These are phyloP conservation scores for Stephania japonica DNA, from an alignment of 164 flowering plant species.

Conservation along the genomic window DNA sequence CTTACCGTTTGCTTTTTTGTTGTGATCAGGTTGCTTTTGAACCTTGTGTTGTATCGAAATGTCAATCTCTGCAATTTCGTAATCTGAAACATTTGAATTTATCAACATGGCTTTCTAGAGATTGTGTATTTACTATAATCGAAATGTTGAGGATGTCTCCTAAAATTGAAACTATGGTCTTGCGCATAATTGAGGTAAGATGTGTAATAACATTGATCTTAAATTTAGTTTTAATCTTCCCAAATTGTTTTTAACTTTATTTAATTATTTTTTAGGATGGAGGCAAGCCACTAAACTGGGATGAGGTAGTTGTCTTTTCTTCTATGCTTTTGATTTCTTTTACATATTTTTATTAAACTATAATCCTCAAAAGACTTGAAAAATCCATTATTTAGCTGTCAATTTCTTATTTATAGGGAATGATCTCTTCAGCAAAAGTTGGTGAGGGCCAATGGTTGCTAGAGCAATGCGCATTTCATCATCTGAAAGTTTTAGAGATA, in stretches of 20 bases:
- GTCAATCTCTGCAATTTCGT: constrained; percentile 1
- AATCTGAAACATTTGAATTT: background rate
- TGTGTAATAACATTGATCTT: background rate
- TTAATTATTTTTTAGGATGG: background rate
- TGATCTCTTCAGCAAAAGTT: no score
- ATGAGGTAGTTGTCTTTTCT: background rate
- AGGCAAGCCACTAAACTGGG: background rate
- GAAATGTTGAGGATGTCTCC: background rate
- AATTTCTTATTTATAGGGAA: no score
- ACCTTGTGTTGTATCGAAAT: background rate
- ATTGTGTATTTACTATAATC: background rate
- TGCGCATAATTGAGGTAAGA: background rate
- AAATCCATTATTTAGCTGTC: no score
- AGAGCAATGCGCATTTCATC: no score
- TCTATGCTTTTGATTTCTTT: background rate
- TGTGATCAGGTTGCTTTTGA: background rate
- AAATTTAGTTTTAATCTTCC: background rate
- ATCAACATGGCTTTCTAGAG: background rate
- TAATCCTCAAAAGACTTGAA: no score
- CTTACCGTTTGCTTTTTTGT: background rate
- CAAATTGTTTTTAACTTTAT: background rate
- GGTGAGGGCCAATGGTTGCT: no score
- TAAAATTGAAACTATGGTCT: background rate
- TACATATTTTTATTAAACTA: no score
- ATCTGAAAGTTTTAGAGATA: no score